Conservation (phyloP, 306 rosid species). For the Pterocarpus santalinus region DNA sequence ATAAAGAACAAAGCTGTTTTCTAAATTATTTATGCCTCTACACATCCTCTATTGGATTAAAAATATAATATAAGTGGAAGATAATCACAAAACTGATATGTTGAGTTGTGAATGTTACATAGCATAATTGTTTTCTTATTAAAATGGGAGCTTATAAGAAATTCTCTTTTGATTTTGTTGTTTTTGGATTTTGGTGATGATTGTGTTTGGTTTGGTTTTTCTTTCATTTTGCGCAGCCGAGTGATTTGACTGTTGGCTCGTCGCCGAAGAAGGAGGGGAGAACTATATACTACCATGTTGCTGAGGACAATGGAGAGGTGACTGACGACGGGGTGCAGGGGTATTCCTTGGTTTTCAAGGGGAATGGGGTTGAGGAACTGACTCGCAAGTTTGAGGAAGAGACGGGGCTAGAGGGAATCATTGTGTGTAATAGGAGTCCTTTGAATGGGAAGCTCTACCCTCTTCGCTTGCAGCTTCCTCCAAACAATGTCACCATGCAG, state of each 20-base stretch:
- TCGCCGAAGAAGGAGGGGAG: constrained; percentile 78
- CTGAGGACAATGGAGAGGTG: constrained; percentile 83
- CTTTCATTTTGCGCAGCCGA: constrained; percentile 58
- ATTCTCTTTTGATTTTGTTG: background rate
- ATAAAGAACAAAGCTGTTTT: no score
- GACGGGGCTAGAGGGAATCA: constrained; percentile 74
- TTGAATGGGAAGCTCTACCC: constrained; percentile 81
- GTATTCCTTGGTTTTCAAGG: constrained; percentile 69
- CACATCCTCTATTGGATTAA: no score
- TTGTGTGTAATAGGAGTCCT: constrained; percentile 82
- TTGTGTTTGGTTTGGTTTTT: constrained; percentile 1
- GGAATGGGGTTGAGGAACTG: constrained; percentile 82
- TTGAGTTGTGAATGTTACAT: no score
- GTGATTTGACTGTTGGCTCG: constrained; percentile 48
- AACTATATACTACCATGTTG: constrained; percentile 81
- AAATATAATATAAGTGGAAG: no score
- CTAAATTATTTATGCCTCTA: no score
- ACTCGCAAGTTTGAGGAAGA: constrained; percentile 80
- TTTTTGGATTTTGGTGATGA: background rate
- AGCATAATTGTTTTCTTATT: no score
- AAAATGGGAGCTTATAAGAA: no score
- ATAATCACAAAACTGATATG: no score
- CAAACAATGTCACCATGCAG: constrained; percentile 80
- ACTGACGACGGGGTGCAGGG: constrained; percentile 64
- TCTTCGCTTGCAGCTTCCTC: constrained; percentile 96